Conservation (phyloP, 345 rosid species). For the Melaleuca quinquenervia region DNA sequence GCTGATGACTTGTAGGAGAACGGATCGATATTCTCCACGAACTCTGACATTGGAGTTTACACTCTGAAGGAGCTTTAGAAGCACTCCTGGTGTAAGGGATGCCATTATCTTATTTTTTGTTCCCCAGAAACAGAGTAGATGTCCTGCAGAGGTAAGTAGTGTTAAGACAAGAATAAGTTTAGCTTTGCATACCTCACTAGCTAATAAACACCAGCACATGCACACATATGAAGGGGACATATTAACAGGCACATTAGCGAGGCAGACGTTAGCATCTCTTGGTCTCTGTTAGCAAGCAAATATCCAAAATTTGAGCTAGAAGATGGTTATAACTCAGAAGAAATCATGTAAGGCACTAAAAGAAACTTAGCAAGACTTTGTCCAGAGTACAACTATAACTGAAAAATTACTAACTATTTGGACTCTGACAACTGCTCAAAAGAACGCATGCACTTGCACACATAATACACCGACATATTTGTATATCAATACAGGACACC, state of each 20-base stretch:
- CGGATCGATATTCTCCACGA: slow-evolving; percentile 76
- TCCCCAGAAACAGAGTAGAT: not conserved
- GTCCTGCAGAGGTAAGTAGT: not conserved
- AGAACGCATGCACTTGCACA: not conserved
- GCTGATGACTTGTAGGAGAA: slow-evolving; percentile 79
- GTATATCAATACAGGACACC: not conserved
- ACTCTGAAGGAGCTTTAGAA: slow-evolving; percentile 76
- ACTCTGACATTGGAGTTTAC: slow-evolving; percentile 58
- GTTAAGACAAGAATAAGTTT: not conserved
- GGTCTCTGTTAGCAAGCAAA: not conserved
- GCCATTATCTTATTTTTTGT: slow-evolving; percentile 29
- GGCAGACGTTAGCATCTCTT: not conserved
- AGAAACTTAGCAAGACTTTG: not conserved
- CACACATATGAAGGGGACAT: not conserved
- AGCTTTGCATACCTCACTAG: not conserved
- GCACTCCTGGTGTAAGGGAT: slow-evolving; percentile 71
- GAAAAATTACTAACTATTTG: not conserved
- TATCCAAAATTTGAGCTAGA: not conserved
- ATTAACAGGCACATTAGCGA: not conserved
- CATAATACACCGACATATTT: not conserved
- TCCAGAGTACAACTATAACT: not conserved
- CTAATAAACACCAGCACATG: not conserved
- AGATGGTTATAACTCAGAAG: not conserved
- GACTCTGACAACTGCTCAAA: not conserved
- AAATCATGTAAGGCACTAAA: not conserved